A percentile compares a stretch with the other conserved stretches of the same genome.
Evolutionary conservation across 1,284 basidiomycete species (phyloP).

Genomic region (Boletus hoseneyae): DNA sequence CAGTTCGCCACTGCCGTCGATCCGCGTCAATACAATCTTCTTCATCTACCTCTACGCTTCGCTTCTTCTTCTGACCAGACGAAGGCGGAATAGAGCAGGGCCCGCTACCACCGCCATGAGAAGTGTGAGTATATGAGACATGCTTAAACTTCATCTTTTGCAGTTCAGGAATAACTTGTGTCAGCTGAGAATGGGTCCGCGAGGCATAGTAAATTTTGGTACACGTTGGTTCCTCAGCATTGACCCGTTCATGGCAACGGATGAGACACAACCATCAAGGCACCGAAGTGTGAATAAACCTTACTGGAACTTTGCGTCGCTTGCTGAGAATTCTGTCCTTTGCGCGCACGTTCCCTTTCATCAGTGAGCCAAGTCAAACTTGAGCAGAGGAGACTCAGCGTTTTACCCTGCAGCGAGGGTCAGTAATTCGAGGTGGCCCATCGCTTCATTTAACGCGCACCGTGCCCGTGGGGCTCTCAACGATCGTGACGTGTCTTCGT

Average conservation of each 20-base stretch:
- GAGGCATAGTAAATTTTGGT: constrained; percentile 92
- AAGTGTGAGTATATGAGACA: constrained; percentile 6
- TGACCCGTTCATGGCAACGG: constrained; percentile 9
- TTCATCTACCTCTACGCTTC: constrained; percentile 23
- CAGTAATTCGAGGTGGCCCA: not conserved
- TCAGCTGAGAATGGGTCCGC: constrained; percentile 91
- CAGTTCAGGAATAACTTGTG: constrained; percentile 88
- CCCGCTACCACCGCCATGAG: constrained; percentile 10
- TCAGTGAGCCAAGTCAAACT: constrained; percentile 80
- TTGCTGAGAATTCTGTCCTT: constrained; percentile 48
- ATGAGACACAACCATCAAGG: constrained; percentile 6
- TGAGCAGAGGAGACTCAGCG: constrained; percentile 78
- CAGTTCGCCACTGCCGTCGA: constrained; percentile 49
- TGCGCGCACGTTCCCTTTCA: constrained; percentile 62
- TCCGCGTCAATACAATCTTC: constrained; percentile 25
- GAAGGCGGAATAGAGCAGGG: constrained; percentile 1
- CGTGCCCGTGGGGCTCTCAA: constrained; percentile 87
- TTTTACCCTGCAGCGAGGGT: constrained; percentile 66
- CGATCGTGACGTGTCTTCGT: constrained; percentile 67
- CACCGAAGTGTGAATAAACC: constrained; percentile 10
- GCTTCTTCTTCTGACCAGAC: constrained; percentile 18
- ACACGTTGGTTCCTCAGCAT: constrained; percentile 53
- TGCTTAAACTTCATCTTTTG: constrained; percentile 57
- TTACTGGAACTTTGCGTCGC: constrained; percentile 37
- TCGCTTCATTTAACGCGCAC: constrained; percentile 36